phyloP scores from a whole-genome alignment of 1,139 yeast genomes.

The Candida dubliniensis region DNA sequence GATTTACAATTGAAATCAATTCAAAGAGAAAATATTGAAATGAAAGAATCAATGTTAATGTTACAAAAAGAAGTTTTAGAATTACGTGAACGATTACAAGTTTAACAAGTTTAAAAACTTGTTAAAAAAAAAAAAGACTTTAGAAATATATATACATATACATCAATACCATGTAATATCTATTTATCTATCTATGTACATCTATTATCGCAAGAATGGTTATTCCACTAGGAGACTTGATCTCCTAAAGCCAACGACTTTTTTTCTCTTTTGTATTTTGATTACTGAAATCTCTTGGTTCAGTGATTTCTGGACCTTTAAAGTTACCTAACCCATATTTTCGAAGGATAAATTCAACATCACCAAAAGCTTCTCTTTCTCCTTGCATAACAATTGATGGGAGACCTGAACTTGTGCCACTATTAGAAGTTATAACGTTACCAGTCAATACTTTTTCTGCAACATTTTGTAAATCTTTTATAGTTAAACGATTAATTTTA shows the following conservation, averaged over 20 bases:
- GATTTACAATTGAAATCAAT: constrained; percentile 34
- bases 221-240: constrained; percentile 1
- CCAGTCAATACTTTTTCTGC: constrained; percentile 80
- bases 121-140: not conserved
- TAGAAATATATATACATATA: too few relatives aligned
- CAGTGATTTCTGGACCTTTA: constrained; percentile 22
- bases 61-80: constrained; percentile 67
- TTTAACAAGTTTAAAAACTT: too few relatives aligned
- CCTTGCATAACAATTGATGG: constrained; percentile 93
- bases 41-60: constrained; percentile 53
- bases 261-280: constrained; percentile 4
- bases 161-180: too few relatives aligned
- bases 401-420: constrained; percentile 54
- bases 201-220: not conserved
- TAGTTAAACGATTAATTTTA: constrained; percentile 66
- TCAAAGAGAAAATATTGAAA: constrained; percentile 44
- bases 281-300: constrained; percentile 31
- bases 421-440: constrained; percentile 40
- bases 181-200: too few relatives aligned
- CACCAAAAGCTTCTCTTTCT: constrained; percentile 80
- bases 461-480: constrained; percentile 67
- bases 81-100: constrained; percentile 47
- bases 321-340: constrained; percentile 71
- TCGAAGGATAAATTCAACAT: constrained; percentile 63
- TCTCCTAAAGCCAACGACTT: constrained; percentile 2